Conservation (phyloP, 352 stramenopile genomes). For the Pythium apleroticum region DNA sequence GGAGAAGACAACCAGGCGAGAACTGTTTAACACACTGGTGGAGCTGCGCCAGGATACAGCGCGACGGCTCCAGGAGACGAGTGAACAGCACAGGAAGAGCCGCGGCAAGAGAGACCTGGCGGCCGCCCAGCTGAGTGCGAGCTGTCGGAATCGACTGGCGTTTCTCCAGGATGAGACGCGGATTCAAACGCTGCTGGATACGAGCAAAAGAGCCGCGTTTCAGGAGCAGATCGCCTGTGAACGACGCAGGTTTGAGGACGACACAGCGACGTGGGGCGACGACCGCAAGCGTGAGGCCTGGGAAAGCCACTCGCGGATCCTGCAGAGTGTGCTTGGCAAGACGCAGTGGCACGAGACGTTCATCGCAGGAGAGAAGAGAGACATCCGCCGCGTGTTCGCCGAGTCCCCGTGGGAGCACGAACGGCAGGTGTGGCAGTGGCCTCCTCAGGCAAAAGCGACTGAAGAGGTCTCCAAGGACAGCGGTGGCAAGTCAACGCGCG, state of each 20-base stretch:
- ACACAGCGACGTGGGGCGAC: conserved; percentile 16
- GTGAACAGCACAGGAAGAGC: conserved; percentile 15
- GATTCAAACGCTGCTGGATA: not conserved
- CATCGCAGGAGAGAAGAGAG: conserved; percentile 39
- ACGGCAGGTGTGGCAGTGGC: conserved; percentile 52
- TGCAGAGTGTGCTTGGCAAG: conserved; percentile 38
- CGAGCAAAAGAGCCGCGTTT: not conserved
- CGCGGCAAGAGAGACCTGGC: conserved; percentile 23
- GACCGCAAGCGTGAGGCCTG: conserved; percentile 35
- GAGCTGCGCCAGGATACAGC: conserved; percentile 31
- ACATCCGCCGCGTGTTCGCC: conserved; percentile 48
- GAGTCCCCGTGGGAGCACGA: conserved; percentile 48
- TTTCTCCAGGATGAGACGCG: conserved; percentile 31
- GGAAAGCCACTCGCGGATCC: conserved; percentile 34
- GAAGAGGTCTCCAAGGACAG: not conserved
- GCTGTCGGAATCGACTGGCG: conserved; percentile 45
- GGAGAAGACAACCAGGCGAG: conserved; percentile 22
- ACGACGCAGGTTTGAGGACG: conserved; percentile 9
- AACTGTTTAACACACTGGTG: conserved; percentile 49
- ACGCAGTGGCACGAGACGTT: conserved; percentile 52
- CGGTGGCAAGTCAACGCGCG: not conserved
- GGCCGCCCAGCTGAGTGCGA: conserved; percentile 32
- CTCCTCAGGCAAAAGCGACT: conserved; percentile 5
- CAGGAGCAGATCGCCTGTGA: not conserved
- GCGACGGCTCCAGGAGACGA: conserved; percentile 25